Evolutionary conservation across 257 asterid genomes (phyloP), one percentile per base, ranked within the genome.

Genomic region (Leonotis leonurus): DNA sequence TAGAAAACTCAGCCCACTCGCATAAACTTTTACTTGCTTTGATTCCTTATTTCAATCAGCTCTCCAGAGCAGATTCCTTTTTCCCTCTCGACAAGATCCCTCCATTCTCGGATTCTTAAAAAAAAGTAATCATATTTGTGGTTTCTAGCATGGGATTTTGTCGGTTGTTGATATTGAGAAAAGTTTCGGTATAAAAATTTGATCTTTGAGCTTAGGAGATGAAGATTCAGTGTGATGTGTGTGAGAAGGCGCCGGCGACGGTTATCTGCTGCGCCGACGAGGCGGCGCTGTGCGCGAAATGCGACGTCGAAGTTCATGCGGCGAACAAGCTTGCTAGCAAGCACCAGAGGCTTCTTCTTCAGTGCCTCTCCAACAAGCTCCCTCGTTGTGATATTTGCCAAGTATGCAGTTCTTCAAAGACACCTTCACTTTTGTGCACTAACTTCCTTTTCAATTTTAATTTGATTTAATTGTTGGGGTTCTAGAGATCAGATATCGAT

Each of bases 161-260:
- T 48, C 16, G 13, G 14, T 3, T 4, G 64, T 5, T 52, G 14
- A 20, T 39, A 53, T 27, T 14, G 56, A 51, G 65, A 54, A 57
- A 36, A 71, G 67, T 50, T 36, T 65, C 45, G 57, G 24, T 22
- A 6, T 40, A n/a, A 60, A 25, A 18, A 33, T 33, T 27, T 20
- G 62, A 60, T 59, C 24, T 66, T 61, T 67, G 37, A n/a, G n/a
- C n/a, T n/a, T n/a, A n/a, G n/a, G 32, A 58, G 72, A 92, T 92
- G 99, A 92, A 92, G 96, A 89, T 92, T 40, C 96, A 85, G 85
- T 92, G 99, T 53, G 99, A 92, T 83, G 99, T 89, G 55, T 92
- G 99, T 68, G 99, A 92, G 84, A 92, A 81, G 65, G 95, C 97
- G 16, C 81, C 81, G 50, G 99, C 99, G 64, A 87, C 94, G 33